Percentiles rank a stretch among this genome's conserved stretches.
Evolutionary conservation across 2,329 filamentous ascomycete species (phyloP).

Genomic region (Colletotrichum sansevieriae): DNA sequence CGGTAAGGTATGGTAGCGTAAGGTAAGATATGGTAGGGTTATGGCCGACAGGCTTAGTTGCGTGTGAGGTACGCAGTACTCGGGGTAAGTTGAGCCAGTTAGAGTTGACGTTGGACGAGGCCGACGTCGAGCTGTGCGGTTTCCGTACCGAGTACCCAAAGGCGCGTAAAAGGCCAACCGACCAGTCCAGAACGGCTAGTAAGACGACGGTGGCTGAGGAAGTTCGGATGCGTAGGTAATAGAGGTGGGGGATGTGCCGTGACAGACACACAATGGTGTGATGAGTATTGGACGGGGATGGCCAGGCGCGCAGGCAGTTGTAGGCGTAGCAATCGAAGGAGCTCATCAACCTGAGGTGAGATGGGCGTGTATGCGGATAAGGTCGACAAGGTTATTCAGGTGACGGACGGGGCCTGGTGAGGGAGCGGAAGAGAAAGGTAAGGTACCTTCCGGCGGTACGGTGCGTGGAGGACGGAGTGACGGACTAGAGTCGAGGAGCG

Average conservation of each 20-base stretch:
- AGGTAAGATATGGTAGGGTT: conserved; percentile 20
- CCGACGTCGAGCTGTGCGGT: not conserved
- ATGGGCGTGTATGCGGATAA: conserved; percentile 36
- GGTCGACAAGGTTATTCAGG: conserved; percentile 15
- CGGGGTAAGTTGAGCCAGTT: not conserved
- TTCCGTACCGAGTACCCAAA: not conserved
- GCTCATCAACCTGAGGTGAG: conserved; percentile 32
- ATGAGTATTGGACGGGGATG: conserved; percentile 27
- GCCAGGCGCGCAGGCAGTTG: conserved; percentile 11
- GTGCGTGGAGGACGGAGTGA: conserved; percentile 1
- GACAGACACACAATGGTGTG: conserved; percentile 38
- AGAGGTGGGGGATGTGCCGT: conserved; percentile 35
- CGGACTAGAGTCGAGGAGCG: not conserved
- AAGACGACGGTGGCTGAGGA: conserved; percentile 30
- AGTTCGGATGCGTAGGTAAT: conserved; percentile 38
- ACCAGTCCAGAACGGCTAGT: conserved; percentile 8
- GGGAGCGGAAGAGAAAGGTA: not conserved
- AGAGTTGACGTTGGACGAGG: conserved; percentile 16
- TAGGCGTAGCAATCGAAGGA: not conserved
- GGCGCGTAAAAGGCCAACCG: conserved; percentile 2
- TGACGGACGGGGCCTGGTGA: conserved; percentile 14
- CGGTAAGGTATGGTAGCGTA: conserved; percentile 15
- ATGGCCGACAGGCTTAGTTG: conserved; percentile 17
- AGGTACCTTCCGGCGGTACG: not conserved
- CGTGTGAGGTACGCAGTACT: not conserved